Evolutionary conservation across 139 green algal genomes (phyloP).

Genomic region (Chlorella sorokiniana): DNA sequence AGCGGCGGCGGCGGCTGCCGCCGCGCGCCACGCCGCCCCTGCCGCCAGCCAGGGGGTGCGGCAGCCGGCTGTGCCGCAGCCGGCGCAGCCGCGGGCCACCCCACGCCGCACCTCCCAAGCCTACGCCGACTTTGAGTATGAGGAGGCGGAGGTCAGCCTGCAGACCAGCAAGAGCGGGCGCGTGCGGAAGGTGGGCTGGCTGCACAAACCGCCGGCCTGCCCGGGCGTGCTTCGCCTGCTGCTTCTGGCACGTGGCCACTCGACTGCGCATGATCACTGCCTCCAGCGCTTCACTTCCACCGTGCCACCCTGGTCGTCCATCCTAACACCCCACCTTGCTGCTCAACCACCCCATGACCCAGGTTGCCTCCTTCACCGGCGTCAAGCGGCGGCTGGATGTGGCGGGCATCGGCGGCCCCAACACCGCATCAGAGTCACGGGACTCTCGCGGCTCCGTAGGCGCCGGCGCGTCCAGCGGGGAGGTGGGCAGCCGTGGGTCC

Average conservation of each 20-base stretch:
- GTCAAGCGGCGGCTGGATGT: conserved; percentile 26
- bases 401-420: not conserved
- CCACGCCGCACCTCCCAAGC: conserved; percentile 3
- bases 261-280: not conserved
- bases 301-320: not conserved
- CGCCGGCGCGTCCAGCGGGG: not conserved
- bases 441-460: conserved; percentile 16
- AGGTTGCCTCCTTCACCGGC: conserved; percentile 27
- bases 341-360: too few species aligned
- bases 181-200: conserved; percentile 38
- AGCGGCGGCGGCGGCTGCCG: not conserved
- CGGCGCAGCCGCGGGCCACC: conserved; percentile 18
- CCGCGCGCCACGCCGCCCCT: not conserved
- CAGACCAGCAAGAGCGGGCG: conserved; percentile 42
- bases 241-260: too few species aligned
- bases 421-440: conserved; percentile 1
- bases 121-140: conserved; percentile 15
- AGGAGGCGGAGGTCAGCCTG: conserved; percentile 15
- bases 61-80: conserved; percentile 17
- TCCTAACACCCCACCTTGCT: not conserved
- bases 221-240: too few species aligned
- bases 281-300: not conserved
- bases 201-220: too few species aligned
- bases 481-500: conserved; percentile 23
- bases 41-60: not conserved